These are phyloP conservation scores for Shiraia sp. DNA, from an alignment of 2,329 filamentous ascomycete species.

Conservation along the genomic window DNA sequence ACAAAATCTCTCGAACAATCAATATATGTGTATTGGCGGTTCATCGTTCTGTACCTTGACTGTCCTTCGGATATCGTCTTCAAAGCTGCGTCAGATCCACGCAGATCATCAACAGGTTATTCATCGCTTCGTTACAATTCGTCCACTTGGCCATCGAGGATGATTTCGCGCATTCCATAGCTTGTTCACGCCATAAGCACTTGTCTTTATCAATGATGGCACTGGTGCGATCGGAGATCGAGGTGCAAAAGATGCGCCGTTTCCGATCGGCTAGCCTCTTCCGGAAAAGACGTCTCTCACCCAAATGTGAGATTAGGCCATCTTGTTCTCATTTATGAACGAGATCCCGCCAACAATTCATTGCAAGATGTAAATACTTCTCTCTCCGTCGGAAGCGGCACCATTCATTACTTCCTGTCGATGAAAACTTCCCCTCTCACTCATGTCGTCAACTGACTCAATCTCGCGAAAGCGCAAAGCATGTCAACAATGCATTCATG, in stretches of 20 bases:
- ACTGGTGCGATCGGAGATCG: not conserved
- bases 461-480: constrained; percentile 20
- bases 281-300: not conserved
- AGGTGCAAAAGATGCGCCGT: not conserved
- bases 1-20: too few relatives aligned
- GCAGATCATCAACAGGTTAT: too few relatives aligned
- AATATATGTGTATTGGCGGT: too few relatives aligned
- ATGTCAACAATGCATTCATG: constrained; percentile 23
- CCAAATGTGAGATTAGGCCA: not conserved
- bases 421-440: not conserved
- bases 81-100: too few relatives aligned
- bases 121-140: too few relatives aligned
- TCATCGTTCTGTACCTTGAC: too few relatives aligned
- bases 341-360: not conserved
- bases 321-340: not conserved
- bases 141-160: too few relatives aligned
- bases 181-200: too few relatives aligned
- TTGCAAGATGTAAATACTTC: not conserved
- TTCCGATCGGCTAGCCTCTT: not conserved
- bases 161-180: too few relatives aligned
- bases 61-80: too few relatives aligned
- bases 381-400: constrained; percentile 5
- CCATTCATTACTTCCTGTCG: not conserved
- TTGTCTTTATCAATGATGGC: too few relatives aligned
- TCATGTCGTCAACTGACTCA: not conserved